These are phyloP conservation scores for Flaveria trinervia DNA, from an alignment of 129 eudicot genomes.

Conservation along the genomic window DNA sequence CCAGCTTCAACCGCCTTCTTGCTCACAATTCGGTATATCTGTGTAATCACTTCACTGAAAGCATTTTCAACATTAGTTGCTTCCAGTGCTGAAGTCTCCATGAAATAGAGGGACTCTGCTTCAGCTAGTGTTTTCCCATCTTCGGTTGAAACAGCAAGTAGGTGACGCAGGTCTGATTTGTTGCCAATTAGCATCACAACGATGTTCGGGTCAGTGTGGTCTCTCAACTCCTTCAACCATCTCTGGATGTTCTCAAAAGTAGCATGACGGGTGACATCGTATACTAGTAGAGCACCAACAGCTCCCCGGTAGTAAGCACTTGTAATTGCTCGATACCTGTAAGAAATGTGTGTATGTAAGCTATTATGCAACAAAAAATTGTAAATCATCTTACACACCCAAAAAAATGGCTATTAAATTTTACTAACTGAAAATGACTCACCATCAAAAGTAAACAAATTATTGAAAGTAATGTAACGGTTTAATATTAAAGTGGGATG, in stretches of 20 bases:
- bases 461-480: not conserved
- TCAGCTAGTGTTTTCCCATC: conserved; percentile 39
- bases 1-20: conserved; percentile 43
- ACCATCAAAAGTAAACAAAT: too few species aligned
- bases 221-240: conserved; percentile 38
- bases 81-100: conserved; percentile 46
- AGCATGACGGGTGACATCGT: conserved; percentile 38
- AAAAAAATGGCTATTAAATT: not conserved
- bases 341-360: not conserved
- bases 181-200: conserved; percentile 41
- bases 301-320: conserved; percentile 45
- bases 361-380: not conserved
- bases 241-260: conserved; percentile 36
- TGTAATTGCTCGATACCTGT: conserved; percentile 42
- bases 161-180: conserved; percentile 43
- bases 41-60: conserved; percentile 41
- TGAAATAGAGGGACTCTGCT: conserved; percentile 39
- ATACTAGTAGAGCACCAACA: conserved; percentile 41
- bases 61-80: conserved; percentile 41
- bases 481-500: too few species aligned
- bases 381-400: not conserved
- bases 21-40: conserved; percentile 37
- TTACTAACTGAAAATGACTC: not conserved
- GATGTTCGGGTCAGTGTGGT: conserved; percentile 42
- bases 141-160: conserved; percentile 37